A percentile compares a stretch with the other conserved stretches of the same genome.
Evolutionary conservation across 148 eudicot species (phyloP).

Genomic region (Fagopyrum tataricum): DNA sequence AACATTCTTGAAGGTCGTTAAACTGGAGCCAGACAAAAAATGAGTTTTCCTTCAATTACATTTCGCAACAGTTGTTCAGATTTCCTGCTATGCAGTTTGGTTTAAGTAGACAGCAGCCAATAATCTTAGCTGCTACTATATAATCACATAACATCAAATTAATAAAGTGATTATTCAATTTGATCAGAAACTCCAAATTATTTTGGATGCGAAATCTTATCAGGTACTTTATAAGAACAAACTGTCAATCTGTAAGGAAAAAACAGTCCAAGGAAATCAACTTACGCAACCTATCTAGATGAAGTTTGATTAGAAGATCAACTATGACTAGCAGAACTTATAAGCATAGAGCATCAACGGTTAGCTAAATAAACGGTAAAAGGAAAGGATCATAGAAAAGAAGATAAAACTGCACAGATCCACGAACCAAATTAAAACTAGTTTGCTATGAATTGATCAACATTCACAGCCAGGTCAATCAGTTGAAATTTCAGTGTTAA

Average conservation of each 20-base stretch:
- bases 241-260: not conserved
- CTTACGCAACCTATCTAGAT: not conserved
- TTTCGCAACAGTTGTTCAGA: not conserved
- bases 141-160: not conserved
- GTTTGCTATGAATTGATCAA: not conserved
- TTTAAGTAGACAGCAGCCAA: not conserved
- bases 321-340: not conserved
- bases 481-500: not conserved
- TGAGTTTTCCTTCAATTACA: conserved; percentile 1
- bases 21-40: conserved; percentile 32
- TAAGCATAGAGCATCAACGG: not conserved
- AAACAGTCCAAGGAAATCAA: not conserved
- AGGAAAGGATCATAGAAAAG: not conserved
- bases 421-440: not conserved
- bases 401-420: not conserved
- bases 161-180: not conserved
- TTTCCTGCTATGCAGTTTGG: not conserved
- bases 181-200: not conserved
- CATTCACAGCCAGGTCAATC: not conserved
- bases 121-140: not conserved
- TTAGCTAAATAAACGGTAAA: not conserved
- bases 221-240: not conserved
- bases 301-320: not conserved
- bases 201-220: not conserved
- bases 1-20: conserved; percentile 54